Base-by-base conservation (phyloP, 1,284 basidiomycete genomes). In the Papiliotrema laurentii region DNA sequence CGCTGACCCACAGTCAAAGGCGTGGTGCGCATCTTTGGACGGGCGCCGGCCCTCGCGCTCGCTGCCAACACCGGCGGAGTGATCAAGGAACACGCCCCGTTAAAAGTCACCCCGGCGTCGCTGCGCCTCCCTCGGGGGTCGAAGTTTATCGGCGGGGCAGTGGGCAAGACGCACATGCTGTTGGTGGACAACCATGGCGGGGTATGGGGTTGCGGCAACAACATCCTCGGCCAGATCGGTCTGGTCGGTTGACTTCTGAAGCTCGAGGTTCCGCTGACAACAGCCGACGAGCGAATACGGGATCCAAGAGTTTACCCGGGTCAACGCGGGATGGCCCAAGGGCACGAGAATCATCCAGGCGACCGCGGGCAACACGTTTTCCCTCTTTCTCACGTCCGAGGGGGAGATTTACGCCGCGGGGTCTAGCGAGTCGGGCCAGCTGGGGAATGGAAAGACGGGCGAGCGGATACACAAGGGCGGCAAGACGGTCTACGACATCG, bases 351-450 rank as follows among this genome's bases (percentile, higher is more conserved):
- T 72, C 34, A 54, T 66, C 2, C 63, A 68, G 51, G 54, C 42
- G 7, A 81, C 84, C 9, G 89, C 87, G 1, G 93, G 93, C 0
- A 76, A 87, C 51, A 85, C 82, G 1, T 96, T 93, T 73, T 87
- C 88, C 1, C 71, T 92, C 16, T 81, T 93, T 47, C 78, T 94
- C 49, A 87, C 89, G 3, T 81, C 82, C 48, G 78, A 78, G 22
- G 93, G 91, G 19, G 85, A 84, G 84, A 88, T 96, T 2, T 97
- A 87, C 65, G 81, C 89, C 0, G 84, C 89, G 56, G 93, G 93
- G 30, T 91, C 87, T 47, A 87, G 84, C n/a, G 90, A 96, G 72
- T 84, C 89, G 58, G 93, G 93, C 2, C 90, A 96, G 60, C 78
- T 97, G 0, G 93, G 91, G 1, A 93, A 91, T 62, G 92, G 92